phyloP scores from a whole-genome alignment of 208 protist species.

The Polymyxa betae region DNA sequence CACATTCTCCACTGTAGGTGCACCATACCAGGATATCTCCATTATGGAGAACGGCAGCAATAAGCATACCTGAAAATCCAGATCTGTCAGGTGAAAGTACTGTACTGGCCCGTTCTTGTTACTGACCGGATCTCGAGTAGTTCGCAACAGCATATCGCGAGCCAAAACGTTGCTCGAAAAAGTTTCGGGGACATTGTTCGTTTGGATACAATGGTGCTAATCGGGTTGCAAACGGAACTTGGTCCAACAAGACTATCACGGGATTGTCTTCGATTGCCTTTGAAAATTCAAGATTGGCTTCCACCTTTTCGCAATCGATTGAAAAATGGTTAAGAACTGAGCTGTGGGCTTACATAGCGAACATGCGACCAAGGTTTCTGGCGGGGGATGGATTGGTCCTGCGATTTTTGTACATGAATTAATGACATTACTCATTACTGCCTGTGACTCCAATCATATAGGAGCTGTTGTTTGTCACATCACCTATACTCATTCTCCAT shows the following conservation, averaged over 20 bases:
- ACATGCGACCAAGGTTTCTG: not conserved
- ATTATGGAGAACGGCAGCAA: not conserved
- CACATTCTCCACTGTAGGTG: not conserved
- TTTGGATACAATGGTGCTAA: not conserved
- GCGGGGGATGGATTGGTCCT: no score
- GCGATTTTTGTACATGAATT: no score
- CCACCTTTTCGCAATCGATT: no score
- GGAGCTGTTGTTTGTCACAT: no score
- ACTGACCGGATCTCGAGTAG: not conserved
- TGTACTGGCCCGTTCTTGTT: not conserved
- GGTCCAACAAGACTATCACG: not conserved
- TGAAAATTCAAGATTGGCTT: not conserved
- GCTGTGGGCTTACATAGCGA: not conserved
- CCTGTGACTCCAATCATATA: no score
- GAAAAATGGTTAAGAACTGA: no score
- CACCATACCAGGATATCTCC: not conserved
- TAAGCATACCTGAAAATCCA: not conserved
- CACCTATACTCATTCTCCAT: no score
- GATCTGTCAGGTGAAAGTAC: not conserved
- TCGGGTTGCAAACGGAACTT: not conserved
- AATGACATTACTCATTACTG: no score
- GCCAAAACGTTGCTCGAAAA: not conserved
- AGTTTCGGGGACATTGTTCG: not conserved
- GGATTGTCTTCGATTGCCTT: not conserved
- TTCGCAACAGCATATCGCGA: not conserved